Evolutionary conservation across 2,329 filamentous ascomycete species (phyloP), one percentile per base, ranked within the genome.

Genomic region (Aspergillus proliferans): DNA sequence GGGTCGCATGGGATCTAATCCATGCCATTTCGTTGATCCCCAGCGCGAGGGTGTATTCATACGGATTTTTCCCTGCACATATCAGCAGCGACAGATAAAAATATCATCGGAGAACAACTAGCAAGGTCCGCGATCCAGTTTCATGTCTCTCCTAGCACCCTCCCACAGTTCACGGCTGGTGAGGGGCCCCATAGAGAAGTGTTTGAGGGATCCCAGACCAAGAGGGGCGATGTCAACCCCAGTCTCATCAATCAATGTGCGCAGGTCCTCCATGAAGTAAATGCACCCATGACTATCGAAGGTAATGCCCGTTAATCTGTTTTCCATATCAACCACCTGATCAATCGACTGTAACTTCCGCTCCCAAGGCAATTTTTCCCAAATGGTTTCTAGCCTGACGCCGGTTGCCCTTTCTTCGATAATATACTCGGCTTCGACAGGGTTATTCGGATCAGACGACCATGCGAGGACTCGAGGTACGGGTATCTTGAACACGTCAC

Each of bases 101-200:
- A 42, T 21, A 42, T 5, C 15, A 14, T 21, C 10, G 10, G n/a
- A 15, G n/a, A n/a, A 15, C 15, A 40, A 51, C 64, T 55, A 43
- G 66, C 62, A 66, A 41, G 63, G 62, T 2, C 64, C 63, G 44
- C 60, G 52, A 51, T 64, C 59, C 18, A 64, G 51, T 15, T 53
- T 40, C 55, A 67, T 64, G 6, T 55, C 46, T 21, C 33, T 47
- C 43, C 58, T 58, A 30, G 26, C 42, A 8, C 45, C 51, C 7
- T 19, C 45, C 59, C 60, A 66, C 15, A 64, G 49, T 18, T 58
- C 56, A 1, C 47, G 18, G 2, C 42, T 47, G 10, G 58, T 59
- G 6, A 65, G 45, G 12, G 58, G 61, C 9, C 62, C 61, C 9
- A 63, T 57, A 2, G 47, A 45, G 53, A 52, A 65, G 6, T 48